Evolutionary conservation across 2,329 filamentous ascomycete genomes (phyloP).

Genomic region (Trichocomaceae sp.): DNA sequence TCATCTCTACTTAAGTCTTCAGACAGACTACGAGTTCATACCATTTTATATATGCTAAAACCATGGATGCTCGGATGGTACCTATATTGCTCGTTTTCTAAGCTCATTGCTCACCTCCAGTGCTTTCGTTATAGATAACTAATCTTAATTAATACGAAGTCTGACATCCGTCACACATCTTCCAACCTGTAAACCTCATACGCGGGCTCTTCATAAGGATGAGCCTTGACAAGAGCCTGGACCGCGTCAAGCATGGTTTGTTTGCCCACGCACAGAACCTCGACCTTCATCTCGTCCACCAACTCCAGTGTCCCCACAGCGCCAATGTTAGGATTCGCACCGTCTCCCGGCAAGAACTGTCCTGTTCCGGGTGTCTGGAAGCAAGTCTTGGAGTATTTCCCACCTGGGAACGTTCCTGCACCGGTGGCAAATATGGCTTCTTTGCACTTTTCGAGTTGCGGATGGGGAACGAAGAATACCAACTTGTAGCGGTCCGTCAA

Average conservation of each 20-base stretch:
- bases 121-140: background rate
- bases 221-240: slow-evolving; percentile 34
- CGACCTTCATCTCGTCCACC: slow-evolving; percentile 39
- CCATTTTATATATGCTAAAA: background rate
- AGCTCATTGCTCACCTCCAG: background rate
- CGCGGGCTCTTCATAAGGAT: slow-evolving; percentile 42
- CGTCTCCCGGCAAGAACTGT: slow-evolving; percentile 36
- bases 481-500: slow-evolving; percentile 34
- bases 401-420: slow-evolving; percentile 36
- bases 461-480: slow-evolving; percentile 38
- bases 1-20: too few species aligned
- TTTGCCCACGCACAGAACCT: slow-evolving; percentile 38
- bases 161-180: slow-evolving; percentile 21
- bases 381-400: slow-evolving; percentile 35
- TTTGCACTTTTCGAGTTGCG: slow-evolving; percentile 35
- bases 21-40: too few species aligned
- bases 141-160: background rate
- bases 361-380: slow-evolving; percentile 37
- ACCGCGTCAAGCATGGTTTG: slow-evolving; percentile 35
- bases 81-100: background rate
- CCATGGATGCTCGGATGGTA: background rate
- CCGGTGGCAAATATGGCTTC: slow-evolving; percentile 38
- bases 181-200: slow-evolving; percentile 42
- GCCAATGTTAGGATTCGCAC: slow-evolving; percentile 38
- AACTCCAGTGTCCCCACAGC: slow-evolving; percentile 32